These are phyloP conservation scores for Nicotiana sylvestris DNA, from an alignment of 257 asterid species.

Conservation along the genomic window DNA sequence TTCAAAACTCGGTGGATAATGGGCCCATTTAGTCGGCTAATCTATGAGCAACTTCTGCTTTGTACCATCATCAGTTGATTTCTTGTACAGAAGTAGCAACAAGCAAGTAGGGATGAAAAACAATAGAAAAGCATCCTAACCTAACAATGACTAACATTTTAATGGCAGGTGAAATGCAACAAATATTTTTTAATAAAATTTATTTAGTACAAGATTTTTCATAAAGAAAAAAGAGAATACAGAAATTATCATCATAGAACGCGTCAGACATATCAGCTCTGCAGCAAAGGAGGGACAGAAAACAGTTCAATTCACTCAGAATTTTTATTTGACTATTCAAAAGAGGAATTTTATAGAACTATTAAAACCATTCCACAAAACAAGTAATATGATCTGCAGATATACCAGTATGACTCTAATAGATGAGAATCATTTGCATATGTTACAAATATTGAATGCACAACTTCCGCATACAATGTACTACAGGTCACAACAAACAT, in stretches of 20 bases:
- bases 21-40: not conserved
- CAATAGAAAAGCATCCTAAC: not conserved
- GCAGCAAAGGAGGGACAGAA: not conserved
- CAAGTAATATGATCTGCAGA: not conserved
- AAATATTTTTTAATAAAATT: not conserved
- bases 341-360: not conserved
- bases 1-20: too few species aligned
- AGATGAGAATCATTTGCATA: not conserved
- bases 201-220: not conserved
- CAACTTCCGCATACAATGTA: not conserved
- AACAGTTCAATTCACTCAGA: not conserved
- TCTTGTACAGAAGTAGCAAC: not conserved
- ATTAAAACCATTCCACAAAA: not conserved
- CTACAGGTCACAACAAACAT: not conserved
- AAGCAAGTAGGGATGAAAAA: not conserved
- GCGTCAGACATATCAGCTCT: not conserved
- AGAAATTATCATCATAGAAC: conserved; percentile 4
- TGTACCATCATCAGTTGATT: not conserved
- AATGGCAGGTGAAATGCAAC: not conserved
- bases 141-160: not conserved
- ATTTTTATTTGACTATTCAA: not conserved
- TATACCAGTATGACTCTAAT: not conserved
- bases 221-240: not conserved
- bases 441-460: not conserved
- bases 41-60: not conserved